Base-by-base conservation (phyloP, 1,284 basidiomycete species). In the Microbotryum violaceum region DNA sequence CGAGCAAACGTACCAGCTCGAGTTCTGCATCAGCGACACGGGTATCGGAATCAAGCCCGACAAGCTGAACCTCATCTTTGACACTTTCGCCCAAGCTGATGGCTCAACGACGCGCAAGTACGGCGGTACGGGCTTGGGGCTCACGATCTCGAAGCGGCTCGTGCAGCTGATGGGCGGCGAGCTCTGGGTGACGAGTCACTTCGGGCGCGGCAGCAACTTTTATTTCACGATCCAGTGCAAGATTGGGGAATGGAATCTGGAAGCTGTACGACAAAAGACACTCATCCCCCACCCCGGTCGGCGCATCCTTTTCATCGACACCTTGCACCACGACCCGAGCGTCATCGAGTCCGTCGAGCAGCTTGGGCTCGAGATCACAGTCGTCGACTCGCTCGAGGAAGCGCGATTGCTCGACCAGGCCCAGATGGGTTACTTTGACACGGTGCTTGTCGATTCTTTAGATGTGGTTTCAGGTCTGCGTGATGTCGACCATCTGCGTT, bases 11-110 rank as follows among this genome's bases (percentile, higher is more conserved):
- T 87, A 93, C 54, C 90, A 91, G 57, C 80, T 99, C 37, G 91
- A 97, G 77, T 97, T 99, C 80, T 97, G 93, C 74, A 94, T 98
- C 16, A 87, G 87, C 57, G 96, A 98, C 75, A 97, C 93, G 1
- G 96, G 96, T 68, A 99, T 99, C 72, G 96, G 96, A 64, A 98
- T 99, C 77, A 93, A 96, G 70, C 92, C 93, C 76, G 96, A 98
- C 77, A 98, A 98, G 80, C 79, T 98, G 64, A 94, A 94, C 73
- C 81, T 98, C 74, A 99, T 99, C 74, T 99, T 98, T 77, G 94
- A 99, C 75, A 98, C 96, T 6, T 99, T 99, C 79, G 93, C 91
- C 71, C 96, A 98, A 75, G 96, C 96, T 0, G 96, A 98, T 79
- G 96, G 77, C 9, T 78, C 77, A 20, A 78, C 77, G 14, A 78